Conservation (phyloP, 179 eudicot species). For the Vitellaria paradoxa region DNA sequence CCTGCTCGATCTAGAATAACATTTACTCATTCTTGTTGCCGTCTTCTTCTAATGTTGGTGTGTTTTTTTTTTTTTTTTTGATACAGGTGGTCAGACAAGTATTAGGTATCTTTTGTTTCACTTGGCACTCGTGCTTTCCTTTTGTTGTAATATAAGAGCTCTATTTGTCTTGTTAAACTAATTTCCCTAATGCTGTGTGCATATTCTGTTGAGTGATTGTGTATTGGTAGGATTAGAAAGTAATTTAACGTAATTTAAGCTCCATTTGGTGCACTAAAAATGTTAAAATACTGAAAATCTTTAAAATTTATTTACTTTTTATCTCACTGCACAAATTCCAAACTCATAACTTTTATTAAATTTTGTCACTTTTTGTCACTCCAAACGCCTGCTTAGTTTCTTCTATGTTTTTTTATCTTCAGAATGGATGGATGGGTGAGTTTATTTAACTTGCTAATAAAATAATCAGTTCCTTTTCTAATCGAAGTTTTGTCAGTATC, state of each 20-base stretch:
- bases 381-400: too few relatives aligned
- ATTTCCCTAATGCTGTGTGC: background rate
- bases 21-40: background rate
- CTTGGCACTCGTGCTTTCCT: background rate
- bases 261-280: too few relatives aligned
- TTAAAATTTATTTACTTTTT: too few relatives aligned
- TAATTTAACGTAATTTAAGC: background rate
- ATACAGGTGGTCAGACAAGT: constrained; percentile 96
- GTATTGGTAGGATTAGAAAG: background rate
- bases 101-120: constrained; percentile 56
- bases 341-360: too few relatives aligned
- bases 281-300: too few relatives aligned
- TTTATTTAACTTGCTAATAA: background rate
- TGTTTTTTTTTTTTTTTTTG: constrained; percentile 6
- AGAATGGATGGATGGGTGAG: background rate
- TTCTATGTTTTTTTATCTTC: background rate
- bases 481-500: background rate
- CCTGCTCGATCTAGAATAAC: background rate
- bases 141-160: background rate
- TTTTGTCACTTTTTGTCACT: too few relatives aligned
- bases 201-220: background rate
- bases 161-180: background rate
- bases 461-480: background rate
- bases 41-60: constrained; percentile 15
- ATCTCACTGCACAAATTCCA: too few relatives aligned